A percentile compares a stretch with the other conserved stretches of the same genome.
Evolutionary conservation across 176 grass and related monocot genomes (phyloP).

Genomic region (Aegilops bicornis): DNA sequence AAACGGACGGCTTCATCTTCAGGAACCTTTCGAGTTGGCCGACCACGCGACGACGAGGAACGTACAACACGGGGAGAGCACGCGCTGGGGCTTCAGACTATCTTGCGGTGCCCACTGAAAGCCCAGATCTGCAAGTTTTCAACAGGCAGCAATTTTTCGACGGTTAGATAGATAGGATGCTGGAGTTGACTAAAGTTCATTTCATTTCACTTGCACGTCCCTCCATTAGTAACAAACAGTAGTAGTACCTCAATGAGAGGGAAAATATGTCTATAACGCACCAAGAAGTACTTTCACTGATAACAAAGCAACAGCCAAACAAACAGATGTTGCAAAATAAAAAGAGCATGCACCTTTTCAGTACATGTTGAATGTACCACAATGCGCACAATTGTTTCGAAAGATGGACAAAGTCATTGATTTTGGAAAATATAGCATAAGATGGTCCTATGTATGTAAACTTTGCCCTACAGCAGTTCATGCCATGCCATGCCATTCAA

Average conservation of each 20-base stretch:
- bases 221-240: neutral
- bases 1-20: conserved; percentile 18
- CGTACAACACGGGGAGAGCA: conserved; percentile 24
- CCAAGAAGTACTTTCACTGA: neutral
- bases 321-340: neutral
- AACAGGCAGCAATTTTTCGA: neutral
- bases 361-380: neutral
- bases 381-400: neutral
- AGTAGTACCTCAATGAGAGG: too few species aligned
- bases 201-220: neutral
- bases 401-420: neutral
- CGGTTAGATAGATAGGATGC: conserved; percentile 23
- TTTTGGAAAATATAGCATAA: conserved; percentile 8
- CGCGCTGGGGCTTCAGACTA: conserved; percentile 52
- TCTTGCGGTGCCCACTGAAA: conserved; percentile 85
- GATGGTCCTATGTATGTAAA: neutral
- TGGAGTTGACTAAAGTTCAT: neutral
- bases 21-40: conserved; percentile 16
- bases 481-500: neutral
- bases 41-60: neutral
- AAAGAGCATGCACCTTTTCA: neutral
- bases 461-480: neutral
- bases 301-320: too few species aligned
- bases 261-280: neutral
- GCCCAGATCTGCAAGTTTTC: conserved; percentile 85